phyloP scores from a whole-genome alignment of 495 filamentous ascomycete genomes.

The Lasiosphaeria miniovina region DNA sequence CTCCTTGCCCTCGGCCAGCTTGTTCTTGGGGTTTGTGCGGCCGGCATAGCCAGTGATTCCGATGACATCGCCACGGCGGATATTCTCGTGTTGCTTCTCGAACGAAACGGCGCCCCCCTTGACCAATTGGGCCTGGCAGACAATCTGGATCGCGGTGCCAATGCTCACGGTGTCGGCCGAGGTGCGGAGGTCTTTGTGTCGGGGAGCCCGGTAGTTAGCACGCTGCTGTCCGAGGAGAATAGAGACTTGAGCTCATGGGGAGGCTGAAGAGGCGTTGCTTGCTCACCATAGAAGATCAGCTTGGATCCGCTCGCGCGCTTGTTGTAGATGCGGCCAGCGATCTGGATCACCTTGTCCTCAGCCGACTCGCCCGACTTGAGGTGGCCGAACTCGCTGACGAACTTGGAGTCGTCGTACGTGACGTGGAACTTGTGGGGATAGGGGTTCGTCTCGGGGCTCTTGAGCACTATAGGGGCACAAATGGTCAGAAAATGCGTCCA shows the following conservation, averaged over 20 bases:
- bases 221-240: not conserved
- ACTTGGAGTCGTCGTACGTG: slow-evolving; percentile 72
- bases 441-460: slow-evolving; percentile 77
- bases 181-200: slow-evolving; percentile 62
- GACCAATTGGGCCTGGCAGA: slow-evolving; percentile 79
- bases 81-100: slow-evolving; percentile 81
- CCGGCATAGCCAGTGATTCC: slow-evolving; percentile 86
- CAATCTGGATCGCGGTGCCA: slow-evolving; percentile 81
- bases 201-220: not conserved
- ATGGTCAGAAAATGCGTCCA: slow-evolving; percentile 11
- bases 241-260: too few species aligned
- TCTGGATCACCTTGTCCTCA: slow-evolving; percentile 65
- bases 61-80: slow-evolving; percentile 88
- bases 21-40: slow-evolving; percentile 83
- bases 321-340: slow-evolving; percentile 86
- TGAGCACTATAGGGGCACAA: slow-evolving; percentile 46
- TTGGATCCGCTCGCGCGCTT: slow-evolving; percentile 79
- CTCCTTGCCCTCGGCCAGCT: slow-evolving; percentile 58
- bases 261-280: not conserved
- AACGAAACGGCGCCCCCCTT: slow-evolving; percentile 61
- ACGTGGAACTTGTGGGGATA: slow-evolving; percentile 98
- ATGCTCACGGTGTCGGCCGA: slow-evolving; percentile 38
- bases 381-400: slow-evolving; percentile 67
- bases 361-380: slow-evolving; percentile 83
- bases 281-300: slow-evolving; percentile 74